Evolutionary conservation across 768 basidiomycete species (phyloP), one percentile per base, ranked within the genome.

Genomic region (Boletus vermiculosoides): DNA sequence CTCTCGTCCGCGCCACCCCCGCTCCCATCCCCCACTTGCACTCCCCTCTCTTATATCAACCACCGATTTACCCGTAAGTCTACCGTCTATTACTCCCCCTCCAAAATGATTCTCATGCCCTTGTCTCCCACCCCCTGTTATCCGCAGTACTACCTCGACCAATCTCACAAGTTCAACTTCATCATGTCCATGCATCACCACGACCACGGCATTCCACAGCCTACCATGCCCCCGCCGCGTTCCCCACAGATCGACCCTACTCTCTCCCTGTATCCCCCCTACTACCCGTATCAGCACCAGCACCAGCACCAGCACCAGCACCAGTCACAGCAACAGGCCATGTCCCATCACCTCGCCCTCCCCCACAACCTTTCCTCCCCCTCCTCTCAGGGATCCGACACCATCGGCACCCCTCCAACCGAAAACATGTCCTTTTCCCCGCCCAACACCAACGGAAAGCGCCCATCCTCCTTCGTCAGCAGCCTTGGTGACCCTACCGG

Each of bases 331-430:
- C 79, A 79, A 40, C 78, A 66, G n/a, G 77, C 78, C 59, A 74
- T 82, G 54, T 75, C 79, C 18, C 82, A 78, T 51, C 86, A 85
- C 58, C 77, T 86, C 37, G 71, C 81, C 11, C 69, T 87, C 40
- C 78, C 81, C 9, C 77, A 79, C 15, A 83, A 75, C 67, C 83
- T 88, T 58, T 86, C 90, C 5, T 90, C 90, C 0, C 89, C 90
- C 13, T 90, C 90, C 12, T 89, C 88, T 0, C 87, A 88, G 64
- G 88, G 82, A 60, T 92, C 90, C 11, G 88, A 91, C 63, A 80
- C 86, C 20, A 78, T 89, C 58, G 86, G 84, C 30, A 90, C 88
- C 0, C 88, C 88, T 0, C 87, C 86, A 4, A 81, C 82, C 6
- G 89, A 90, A 60, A 77, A 76, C 50, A 77, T 80, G 72, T 63